Conservation (phyloP, 495 filamentous ascomycete species). For the Bryoglossum gracile region DNA sequence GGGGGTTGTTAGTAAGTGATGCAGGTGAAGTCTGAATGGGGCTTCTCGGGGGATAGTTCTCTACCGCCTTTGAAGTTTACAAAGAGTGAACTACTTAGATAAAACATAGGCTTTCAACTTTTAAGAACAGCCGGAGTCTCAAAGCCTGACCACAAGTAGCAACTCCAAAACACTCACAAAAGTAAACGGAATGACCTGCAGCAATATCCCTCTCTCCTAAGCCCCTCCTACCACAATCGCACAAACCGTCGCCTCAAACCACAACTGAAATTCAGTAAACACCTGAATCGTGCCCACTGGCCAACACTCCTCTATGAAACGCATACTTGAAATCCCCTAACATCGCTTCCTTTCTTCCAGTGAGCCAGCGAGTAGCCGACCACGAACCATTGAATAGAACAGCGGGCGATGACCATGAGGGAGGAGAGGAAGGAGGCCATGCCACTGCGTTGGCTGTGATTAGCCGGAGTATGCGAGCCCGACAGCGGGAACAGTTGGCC, state of each 20-base stretch:
- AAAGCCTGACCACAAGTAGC: background rate
- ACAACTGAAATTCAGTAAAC: slow-evolving; percentile 69
- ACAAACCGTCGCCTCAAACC: slow-evolving; percentile 76
- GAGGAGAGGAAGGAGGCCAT: slow-evolving; percentile 41
- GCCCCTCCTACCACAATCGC: slow-evolving; percentile 72
- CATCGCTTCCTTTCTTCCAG: slow-evolving; percentile 75
- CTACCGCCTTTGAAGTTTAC: too few relatives aligned
- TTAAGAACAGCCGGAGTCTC: too few relatives aligned
- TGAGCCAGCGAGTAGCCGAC: slow-evolving; percentile 94
- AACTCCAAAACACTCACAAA: slow-evolving; percentile 36
- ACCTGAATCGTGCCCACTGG: slow-evolving; percentile 81
- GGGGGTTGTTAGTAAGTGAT: slow-evolving; percentile 65
- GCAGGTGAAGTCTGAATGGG: too few relatives aligned
- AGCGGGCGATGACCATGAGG: slow-evolving; percentile 35
- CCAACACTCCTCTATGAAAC: slow-evolving; percentile 74
- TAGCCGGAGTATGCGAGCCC: slow-evolving; percentile 48
- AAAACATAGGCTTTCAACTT: too few relatives aligned
- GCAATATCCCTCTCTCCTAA: slow-evolving; percentile 71
- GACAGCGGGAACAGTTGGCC: slow-evolving; percentile 96
- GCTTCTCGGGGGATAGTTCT: too few relatives aligned
- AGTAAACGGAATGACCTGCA: slow-evolving; percentile 82
- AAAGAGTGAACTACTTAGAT: too few relatives aligned
- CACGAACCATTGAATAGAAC: slow-evolving; percentile 96
- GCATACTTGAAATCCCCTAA: slow-evolving; percentile 84
- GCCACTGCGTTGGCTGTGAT: slow-evolving; percentile 36